Conservation (phyloP, 305 asterid genomes). For the Andrographis paniculata region DNA sequence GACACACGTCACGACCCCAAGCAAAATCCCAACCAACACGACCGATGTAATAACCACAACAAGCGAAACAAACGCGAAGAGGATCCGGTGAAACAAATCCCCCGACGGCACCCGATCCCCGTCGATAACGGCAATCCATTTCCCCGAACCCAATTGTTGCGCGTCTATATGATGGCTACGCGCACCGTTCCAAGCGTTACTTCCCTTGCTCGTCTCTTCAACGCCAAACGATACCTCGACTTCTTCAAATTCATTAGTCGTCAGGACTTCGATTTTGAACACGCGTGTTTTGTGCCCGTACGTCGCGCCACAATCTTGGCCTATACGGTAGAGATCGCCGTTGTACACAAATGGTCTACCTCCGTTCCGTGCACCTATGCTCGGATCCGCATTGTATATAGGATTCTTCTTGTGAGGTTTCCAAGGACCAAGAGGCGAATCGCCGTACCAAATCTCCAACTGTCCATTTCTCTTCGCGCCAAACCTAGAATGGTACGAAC, state of each 20-base stretch:
- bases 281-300: constrained; percentile 64
- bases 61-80: constrained; percentile 52
- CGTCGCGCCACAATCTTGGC: constrained; percentile 89
- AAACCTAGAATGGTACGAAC: constrained; percentile 81
- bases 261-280: constrained; percentile 53
- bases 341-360: constrained; percentile 77
- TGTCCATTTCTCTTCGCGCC: constrained; percentile 75
- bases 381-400: constrained; percentile 61
- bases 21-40: constrained; percentile 54
- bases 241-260: constrained; percentile 55
- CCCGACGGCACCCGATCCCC: constrained; percentile 91
- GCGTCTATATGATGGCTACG: constrained; percentile 85
- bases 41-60: constrained; percentile 45
- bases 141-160: constrained; percentile 65
- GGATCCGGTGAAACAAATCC: constrained; percentile 45
- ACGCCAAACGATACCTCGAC: constrained; percentile 61
- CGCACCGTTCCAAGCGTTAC: constrained; percentile 87
- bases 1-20: constrained; percentile 60
- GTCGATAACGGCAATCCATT: constrained; percentile 81
- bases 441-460: constrained; percentile 83
- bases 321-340: constrained; percentile 68
- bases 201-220: constrained; percentile 51
- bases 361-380: constrained; percentile 92
- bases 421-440: constrained; percentile 89
- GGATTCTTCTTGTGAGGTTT: constrained; percentile 84